These are phyloP conservation scores for Oryza meridionalis DNA, from an alignment of 176 grass and related monocot species.

Conservation along the genomic window DNA sequence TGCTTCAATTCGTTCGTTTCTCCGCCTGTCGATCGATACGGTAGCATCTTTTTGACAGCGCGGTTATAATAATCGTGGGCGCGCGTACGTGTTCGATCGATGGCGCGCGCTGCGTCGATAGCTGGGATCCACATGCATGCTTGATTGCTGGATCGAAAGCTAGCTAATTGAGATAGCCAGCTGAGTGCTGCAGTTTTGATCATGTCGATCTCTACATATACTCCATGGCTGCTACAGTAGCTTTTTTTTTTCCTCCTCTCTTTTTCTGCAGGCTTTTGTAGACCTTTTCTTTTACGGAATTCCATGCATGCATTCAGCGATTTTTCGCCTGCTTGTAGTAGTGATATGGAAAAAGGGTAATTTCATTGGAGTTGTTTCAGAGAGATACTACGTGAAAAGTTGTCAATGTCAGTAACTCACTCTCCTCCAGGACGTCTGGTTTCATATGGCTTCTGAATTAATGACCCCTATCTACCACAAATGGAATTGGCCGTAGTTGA, in stretches of 20 bases:
- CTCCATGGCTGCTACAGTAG: not conserved
- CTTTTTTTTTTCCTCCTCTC: not conserved
- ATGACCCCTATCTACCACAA: slow-evolving; percentile 14
- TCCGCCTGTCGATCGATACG: not conserved
- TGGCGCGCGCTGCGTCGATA: slow-evolving; percentile 13
- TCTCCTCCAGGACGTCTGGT: not conserved
- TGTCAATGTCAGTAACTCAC: slow-evolving; percentile 13
- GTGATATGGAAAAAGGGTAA: slow-evolving; percentile 12
- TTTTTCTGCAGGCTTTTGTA: slow-evolving; percentile 24
- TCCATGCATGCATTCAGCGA: not conserved
- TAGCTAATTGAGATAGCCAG: not conserved
- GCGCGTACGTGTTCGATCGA: slow-evolving; percentile 31
- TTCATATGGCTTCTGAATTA: not conserved
- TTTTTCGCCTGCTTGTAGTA: not conserved
- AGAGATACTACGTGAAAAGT: slow-evolving; percentile 14
- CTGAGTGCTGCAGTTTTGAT: slow-evolving; percentile 1
- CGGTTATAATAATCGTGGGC: slow-evolving; percentile 24
- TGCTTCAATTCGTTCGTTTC: not conserved
- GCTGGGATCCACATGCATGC: slow-evolving; percentile 56
- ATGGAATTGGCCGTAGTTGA: not conserved
- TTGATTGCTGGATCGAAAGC: slow-evolving; percentile 46
- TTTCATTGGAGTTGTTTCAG: not conserved
- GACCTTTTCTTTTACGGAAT: slow-evolving; percentile 35
- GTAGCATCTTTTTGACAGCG: not conserved
- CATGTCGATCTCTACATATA: not conserved